Evolutionary conservation across 495 filamentous ascomycete genomes (phyloP).

Genomic region (Aspergillus leporis): DNA sequence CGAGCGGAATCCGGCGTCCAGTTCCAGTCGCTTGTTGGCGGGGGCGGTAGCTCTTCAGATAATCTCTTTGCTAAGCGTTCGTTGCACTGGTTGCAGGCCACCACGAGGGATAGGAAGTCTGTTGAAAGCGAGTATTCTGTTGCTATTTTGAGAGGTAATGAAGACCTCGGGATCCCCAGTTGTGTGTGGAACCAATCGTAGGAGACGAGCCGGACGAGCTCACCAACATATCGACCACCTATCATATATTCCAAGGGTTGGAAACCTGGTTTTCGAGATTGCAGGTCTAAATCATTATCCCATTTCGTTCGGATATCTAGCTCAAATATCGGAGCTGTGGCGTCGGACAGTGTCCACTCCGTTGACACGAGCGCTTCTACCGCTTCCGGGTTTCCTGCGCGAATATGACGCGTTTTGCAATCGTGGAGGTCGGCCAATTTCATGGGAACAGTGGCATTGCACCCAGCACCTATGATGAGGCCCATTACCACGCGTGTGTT

Average conservation of each 20-base stretch:
- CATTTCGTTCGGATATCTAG: conserved; percentile 61
- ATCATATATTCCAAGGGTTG: conserved; percentile 84
- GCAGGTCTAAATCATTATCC: conserved; percentile 61
- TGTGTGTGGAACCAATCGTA: conserved; percentile 56
- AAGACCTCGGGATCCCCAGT: conserved; percentile 22
- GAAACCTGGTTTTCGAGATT: conserved; percentile 67
- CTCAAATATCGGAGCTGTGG: conserved; percentile 58
- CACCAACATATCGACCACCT: conserved; percentile 62
- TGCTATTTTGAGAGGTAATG: not conserved
- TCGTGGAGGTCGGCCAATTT: conserved; percentile 58
- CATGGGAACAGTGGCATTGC: conserved; percentile 73
- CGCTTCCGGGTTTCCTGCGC: conserved; percentile 34
- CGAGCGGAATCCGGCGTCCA: conserved; percentile 60
- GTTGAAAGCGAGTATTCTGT: conserved; percentile 55
- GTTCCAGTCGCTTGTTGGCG: conserved; percentile 37
- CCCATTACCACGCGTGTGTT: conserved; percentile 72
- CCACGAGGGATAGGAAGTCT: conserved; percentile 62
- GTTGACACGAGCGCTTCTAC: conserved; percentile 70
- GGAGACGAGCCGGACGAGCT: conserved; percentile 57
- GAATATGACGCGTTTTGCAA: conserved; percentile 47
- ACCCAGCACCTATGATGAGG: conserved; percentile 74
- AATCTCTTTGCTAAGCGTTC: conserved; percentile 46
- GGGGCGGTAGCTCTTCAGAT: conserved; percentile 15
- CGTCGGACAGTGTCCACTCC: conserved; percentile 74
- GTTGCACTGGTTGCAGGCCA: conserved; percentile 40